Base-by-base conservation (phyloP, 1,139 yeast genomes). In the Blastobotrys elegans region DNA sequence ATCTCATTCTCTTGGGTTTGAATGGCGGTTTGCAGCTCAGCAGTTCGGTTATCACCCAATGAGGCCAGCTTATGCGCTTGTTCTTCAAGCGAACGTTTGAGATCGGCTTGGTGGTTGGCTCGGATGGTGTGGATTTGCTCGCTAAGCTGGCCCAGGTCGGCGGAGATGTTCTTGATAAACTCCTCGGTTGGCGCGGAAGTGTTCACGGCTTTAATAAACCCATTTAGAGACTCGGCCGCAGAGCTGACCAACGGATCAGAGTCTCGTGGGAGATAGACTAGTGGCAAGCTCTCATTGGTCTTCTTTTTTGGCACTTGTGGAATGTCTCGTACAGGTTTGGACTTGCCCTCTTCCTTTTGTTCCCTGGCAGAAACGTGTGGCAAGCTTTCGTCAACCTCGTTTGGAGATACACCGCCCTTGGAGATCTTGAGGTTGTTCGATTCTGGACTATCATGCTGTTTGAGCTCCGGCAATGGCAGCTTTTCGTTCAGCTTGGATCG, bases 1-100 rank as follows among this genome's bases (percentile, higher is more conserved):
- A 82, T 75, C 53, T 79, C 78, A 27, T 75, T 72, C 55, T 75
- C 77, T 38, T 75, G 77, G 22, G 68, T 69, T 36, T 73, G 73
- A 47, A 79, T 68, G 32, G 69, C 67, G 45, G 64, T 60, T 47
- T 75, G 53, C 21, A 67, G 44, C 26, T 63, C 67, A 31, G 52
- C 55, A 42, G 56, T 52, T 41, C 62, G 57, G 8, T 64, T 56
- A 20, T 55, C 57, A 18, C 57, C 56, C 26, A 57, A 50, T 14
- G 58, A 40, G 14, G 59, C 56, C 39, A 66, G 57, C 51, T 57
- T 56, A 52, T 58, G 40, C 30, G 57, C 58, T 45, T 57, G 61
- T 14, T 53, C 49, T 39, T 57, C 50, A 40, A 53, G 61, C 49
- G 49, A 62, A 53, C 45, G 54, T 53, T 46, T 56, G 53, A 47